phyloP scores from a whole-genome alignment of 2,329 filamentous ascomycete species.

The Cladosporium sp. region DNA sequence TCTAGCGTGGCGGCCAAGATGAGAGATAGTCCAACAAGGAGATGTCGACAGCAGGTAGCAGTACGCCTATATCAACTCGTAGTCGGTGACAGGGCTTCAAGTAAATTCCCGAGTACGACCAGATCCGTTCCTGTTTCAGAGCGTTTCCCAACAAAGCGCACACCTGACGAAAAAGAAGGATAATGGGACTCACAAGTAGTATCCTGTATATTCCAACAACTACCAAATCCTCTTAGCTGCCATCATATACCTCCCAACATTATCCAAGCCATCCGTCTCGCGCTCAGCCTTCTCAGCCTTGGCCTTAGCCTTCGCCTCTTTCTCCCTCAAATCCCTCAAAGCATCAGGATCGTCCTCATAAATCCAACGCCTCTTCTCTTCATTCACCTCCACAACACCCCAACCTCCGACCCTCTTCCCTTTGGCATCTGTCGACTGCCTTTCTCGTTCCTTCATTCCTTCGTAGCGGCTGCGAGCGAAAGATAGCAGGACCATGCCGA shows the following conservation, averaged over 20 bases:
- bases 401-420: slow-evolving; percentile 75
- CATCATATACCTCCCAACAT: slow-evolving; percentile 83
- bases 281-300: slow-evolving; percentile 39
- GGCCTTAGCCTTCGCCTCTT: slow-evolving; percentile 57
- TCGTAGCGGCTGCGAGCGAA: slow-evolving; percentile 76
- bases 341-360: slow-evolving; percentile 79
- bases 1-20: no score
- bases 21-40: no score
- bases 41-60: no score
- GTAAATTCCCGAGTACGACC: no score
- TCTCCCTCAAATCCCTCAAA: slow-evolving; percentile 54
- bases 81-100: no score
- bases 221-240: slow-evolving; percentile 95
- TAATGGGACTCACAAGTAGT: no score
- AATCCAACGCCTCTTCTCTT: slow-evolving; percentile 80
- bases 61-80: no score
- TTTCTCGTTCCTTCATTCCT: slow-evolving; percentile 66
- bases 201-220: background rate
- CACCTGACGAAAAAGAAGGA: no score
- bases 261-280: slow-evolving; percentile 54
- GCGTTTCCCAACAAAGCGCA: no score
- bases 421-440: slow-evolving; percentile 54
- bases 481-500: slow-evolving; percentile 81
- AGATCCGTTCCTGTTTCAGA: no score
- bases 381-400: slow-evolving; percentile 80